Evolutionary conservation across 2,329 filamentous ascomycete species (phyloP).

Genomic region (Xylariaceae sp.): DNA sequence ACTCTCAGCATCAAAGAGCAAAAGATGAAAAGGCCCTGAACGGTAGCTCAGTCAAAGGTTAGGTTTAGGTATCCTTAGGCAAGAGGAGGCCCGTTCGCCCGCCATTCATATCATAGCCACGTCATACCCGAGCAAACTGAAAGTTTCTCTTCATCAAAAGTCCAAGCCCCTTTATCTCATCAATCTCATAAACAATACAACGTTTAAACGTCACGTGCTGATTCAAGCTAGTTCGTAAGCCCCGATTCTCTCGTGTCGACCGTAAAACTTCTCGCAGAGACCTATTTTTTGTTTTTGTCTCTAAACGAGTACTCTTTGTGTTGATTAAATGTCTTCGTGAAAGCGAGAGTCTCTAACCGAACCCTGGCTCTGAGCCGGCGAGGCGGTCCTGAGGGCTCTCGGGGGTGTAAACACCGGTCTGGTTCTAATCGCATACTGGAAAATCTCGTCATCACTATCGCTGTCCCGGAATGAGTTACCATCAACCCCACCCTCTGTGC

Average conservation of each 20-base stretch:
- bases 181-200: background rate
- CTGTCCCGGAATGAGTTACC: conserved; percentile 28
- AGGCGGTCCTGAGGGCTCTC: conserved; percentile 32
- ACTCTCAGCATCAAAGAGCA: background rate
- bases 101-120: too few species aligned
- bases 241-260: background rate
- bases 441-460: conserved; percentile 36
- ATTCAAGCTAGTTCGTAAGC: background rate
- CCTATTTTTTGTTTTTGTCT: background rate
- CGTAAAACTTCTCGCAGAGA: background rate
- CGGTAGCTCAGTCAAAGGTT: too few species aligned
- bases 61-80: background rate
- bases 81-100: too few species aligned
- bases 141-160: background rate
- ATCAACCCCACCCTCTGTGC: conserved; percentile 22
- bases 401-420: conserved; percentile 36
- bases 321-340: conserved; percentile 45
- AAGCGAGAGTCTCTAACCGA: conserved; percentile 55
- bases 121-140: background rate
- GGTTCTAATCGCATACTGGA: conserved; percentile 28
- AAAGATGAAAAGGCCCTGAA: background rate
- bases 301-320: background rate
- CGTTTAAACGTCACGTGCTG: background rate
- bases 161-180: background rate
- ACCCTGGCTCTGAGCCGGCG: conserved; percentile 41